Percentiles rank a stretch among this genome's conserved stretches.
phyloP scores from a whole-genome alignment of 2,329 filamentous ascomycete species.

The Verticillium dahliae region DNA sequence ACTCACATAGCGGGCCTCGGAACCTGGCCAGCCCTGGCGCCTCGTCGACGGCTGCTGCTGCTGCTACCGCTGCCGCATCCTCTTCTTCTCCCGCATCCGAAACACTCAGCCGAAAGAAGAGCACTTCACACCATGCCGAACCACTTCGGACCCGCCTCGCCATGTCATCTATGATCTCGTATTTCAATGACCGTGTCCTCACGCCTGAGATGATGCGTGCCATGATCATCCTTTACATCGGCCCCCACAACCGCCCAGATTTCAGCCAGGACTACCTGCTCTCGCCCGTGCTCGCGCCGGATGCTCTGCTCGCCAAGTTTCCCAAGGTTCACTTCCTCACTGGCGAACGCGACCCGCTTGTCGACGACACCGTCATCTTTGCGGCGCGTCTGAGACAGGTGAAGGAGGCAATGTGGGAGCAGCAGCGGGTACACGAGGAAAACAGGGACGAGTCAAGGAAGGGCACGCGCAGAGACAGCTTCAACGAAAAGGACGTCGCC shows the following conservation, averaged over 20 bases:
- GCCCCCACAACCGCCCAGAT: conserved; percentile 86
- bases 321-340: conserved; percentile 93
- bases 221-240: conserved; percentile 98
- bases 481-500: conserved; percentile 67
- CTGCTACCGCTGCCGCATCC: conserved; percentile 30
- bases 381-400: conserved; percentile 81
- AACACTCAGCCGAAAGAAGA: conserved; percentile 10
- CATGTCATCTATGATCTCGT: conserved; percentile 95
- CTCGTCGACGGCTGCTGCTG: conserved; percentile 6
- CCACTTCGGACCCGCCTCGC: conserved; percentile 78
- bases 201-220: conserved; percentile 98
- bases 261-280: conserved; percentile 88
- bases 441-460: conserved; percentile 23
- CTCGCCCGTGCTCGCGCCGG: conserved; percentile 83
- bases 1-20: conserved; percentile 38
- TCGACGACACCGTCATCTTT: conserved; percentile 96
- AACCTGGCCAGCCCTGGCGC: conserved; percentile 16
- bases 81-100: conserved; percentile 66
- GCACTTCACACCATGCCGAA: conserved; percentile 44
- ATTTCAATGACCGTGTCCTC: conserved; percentile 92
- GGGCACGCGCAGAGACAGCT: conserved; percentile 40
- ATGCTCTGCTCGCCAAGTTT: conserved; percentile 75
- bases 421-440: conserved; percentile 32
- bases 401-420: conserved; percentile 48
- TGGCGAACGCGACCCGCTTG: conserved; percentile 88